A percentile compares a stretch with the other conserved stretches of the same genome.
These are phyloP conservation scores for Beta vulgaris DNA, from an alignment of 148 eudicot genomes.

Conservation along the genomic window DNA sequence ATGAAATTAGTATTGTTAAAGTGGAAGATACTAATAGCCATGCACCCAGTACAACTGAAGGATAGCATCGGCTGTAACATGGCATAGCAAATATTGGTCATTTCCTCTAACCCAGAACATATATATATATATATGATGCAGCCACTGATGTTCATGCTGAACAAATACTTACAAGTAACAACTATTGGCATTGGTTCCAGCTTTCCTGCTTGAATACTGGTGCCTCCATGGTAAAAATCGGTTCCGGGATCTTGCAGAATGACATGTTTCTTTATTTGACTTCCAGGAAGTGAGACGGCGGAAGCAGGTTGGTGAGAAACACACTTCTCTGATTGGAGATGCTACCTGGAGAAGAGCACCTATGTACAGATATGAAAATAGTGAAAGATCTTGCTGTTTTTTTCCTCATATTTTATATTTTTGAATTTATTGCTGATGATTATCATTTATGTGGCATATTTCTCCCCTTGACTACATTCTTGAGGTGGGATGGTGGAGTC, in stretches of 20 bases:
- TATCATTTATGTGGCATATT: not conserved
- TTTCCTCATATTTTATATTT: not conserved
- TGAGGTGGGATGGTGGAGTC: slow-evolving; percentile 14
- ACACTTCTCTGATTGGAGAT: not conserved
- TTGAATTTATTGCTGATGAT: slow-evolving; percentile 8
- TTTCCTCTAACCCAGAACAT: not conserved
- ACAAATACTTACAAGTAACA: not conserved
- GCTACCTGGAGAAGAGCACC: not conserved
- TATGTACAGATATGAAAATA: slow-evolving; percentile 25
- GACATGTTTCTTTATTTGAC: not conserved
- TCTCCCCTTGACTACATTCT: not conserved
- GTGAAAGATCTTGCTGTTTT: slow-evolving; percentile 1
- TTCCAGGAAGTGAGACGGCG: not conserved
- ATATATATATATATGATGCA: not conserved
- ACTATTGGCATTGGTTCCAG: not conserved
- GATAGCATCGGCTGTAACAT: not conserved
- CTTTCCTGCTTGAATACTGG: not conserved
- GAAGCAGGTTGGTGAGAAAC: not conserved
- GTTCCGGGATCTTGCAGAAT: not conserved
- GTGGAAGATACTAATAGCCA: slow-evolving; percentile 36
- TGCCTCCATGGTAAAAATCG: not conserved
- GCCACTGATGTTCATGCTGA: not conserved
- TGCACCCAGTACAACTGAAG: slow-evolving; percentile 31
- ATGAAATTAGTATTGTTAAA: slow-evolving; percentile 34
- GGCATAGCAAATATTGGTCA: not conserved